phyloP scores from a whole-genome alignment of 2,329 filamentous ascomycete genomes.

The Pseudogymnoascus sp. region DNA sequence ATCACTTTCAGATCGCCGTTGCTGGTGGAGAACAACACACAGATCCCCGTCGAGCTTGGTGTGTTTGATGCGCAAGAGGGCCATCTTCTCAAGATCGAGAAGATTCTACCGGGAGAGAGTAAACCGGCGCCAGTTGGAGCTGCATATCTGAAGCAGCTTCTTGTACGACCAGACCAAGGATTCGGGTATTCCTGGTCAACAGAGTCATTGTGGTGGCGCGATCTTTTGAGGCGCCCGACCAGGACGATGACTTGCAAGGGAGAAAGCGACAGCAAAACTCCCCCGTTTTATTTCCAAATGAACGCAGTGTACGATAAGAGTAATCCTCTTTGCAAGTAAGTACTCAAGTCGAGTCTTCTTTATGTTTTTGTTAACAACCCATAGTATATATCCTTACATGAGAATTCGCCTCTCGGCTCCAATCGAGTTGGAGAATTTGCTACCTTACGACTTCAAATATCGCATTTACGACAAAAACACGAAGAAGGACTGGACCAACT shows the following conservation, averaged over 20 bases:
- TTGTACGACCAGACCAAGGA: conserved; percentile 86
- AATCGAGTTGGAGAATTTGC: conserved; percentile 84
- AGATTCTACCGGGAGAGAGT: conserved; percentile 85
- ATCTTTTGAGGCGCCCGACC: conserved; percentile 75
- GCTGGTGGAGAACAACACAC: conserved; percentile 88
- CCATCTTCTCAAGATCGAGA: conserved; percentile 92
- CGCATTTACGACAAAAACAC: conserved; percentile 98
- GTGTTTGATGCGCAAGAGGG: conserved; percentile 82
- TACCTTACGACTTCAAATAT: conserved; percentile 99
- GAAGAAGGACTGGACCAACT: conserved; percentile 98
- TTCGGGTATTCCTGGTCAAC: conserved; percentile 95
- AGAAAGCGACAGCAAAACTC: conserved; percentile 65
- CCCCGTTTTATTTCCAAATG: conserved; percentile 94
- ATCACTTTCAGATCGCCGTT: conserved; percentile 91
- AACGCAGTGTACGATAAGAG: conserved; percentile 77
- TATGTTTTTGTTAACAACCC: conserved; percentile 25
- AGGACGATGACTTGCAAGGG: conserved; percentile 82
- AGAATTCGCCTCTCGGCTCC: conserved; percentile 83
- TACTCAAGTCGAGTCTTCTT: conserved; percentile 9
- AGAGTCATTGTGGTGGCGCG: conserved; percentile 86
- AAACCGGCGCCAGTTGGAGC: conserved; percentile 87
- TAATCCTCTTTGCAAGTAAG: conserved; percentile 68
- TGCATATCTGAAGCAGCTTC: conserved; percentile 77
- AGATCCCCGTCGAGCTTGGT: conserved; percentile 90
- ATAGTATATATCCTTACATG: conserved; percentile 86